Percentiles rank a stretch among this genome's conserved stretches.
Conservation (phyloP, 2,329 filamentous ascomycete species). For the Xylariales sp. region DNA sequence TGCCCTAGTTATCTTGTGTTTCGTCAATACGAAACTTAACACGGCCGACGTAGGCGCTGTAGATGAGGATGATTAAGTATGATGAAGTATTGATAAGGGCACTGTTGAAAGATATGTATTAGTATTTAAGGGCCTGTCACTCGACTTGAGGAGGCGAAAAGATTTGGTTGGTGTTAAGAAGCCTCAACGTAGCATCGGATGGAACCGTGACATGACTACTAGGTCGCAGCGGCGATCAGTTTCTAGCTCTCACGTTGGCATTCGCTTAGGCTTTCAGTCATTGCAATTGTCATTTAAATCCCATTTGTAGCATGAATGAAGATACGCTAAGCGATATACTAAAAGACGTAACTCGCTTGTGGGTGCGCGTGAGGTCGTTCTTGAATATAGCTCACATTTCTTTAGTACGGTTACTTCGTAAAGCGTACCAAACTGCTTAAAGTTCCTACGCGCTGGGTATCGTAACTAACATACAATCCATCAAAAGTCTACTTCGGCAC, state of each 20-base stretch:
- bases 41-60: not conserved
- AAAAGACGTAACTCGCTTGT: not conserved
- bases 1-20: conserved; percentile 2
- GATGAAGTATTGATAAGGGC: not conserved
- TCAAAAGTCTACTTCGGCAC: conserved; percentile 27
- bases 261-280: too few relatives aligned
- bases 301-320: not conserved
- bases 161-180: too few relatives aligned
- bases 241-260: too few relatives aligned
- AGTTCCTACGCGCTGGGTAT: not conserved
- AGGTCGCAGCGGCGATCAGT: too few relatives aligned
- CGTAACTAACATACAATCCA: not conserved
- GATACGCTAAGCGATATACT: too few relatives aligned
- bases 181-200: too few relatives aligned
- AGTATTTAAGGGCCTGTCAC: not conserved
- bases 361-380: not conserved
- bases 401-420: not conserved
- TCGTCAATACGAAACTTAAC: not conserved
- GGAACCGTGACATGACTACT: too few relatives aligned
- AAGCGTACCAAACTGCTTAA: not conserved
- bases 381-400: not conserved
- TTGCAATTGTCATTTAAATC: not conserved
- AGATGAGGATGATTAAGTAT: not conserved
- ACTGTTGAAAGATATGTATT: not conserved
- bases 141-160: too few relatives aligned